Percentiles rank a stretch among this genome's conserved stretches.
These are phyloP conservation scores for Diversispora epigaea DNA, from an alignment of 192 early-diverging fungal genomes.

Conservation along the genomic window DNA sequence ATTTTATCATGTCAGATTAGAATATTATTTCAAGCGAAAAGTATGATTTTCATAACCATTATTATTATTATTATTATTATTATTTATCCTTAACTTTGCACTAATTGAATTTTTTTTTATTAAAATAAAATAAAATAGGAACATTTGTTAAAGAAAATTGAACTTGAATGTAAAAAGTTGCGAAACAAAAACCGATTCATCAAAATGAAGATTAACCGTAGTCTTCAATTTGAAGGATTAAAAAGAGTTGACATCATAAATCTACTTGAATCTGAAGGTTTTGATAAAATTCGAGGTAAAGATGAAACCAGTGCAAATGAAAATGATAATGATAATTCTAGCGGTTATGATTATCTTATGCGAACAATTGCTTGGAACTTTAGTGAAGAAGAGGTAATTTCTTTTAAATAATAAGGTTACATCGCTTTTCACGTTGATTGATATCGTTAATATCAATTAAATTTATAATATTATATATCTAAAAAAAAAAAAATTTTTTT, in stretches of 20 bases:
- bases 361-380: background rate
- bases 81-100: too few relatives aligned
- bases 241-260: slow-evolving; percentile 75
- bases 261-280: slow-evolving; percentile 69
- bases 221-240: slow-evolving; percentile 80
- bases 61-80: too few relatives aligned
- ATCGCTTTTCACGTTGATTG: background rate
- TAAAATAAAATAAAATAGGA: slow-evolving; percentile 1
- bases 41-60: too few relatives aligned
- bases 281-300: slow-evolving; percentile 46
- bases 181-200: slow-evolving; percentile 91
- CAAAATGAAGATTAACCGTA: slow-evolving; percentile 81
- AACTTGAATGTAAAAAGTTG: slow-evolving; percentile 63
- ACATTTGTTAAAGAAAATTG: slow-evolving; percentile 60
- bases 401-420: background rate
- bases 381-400: slow-evolving; percentile 11
- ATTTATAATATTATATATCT: too few relatives aligned
- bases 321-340: slow-evolving; percentile 40
- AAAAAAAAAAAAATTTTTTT: background rate
- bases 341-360: slow-evolving; percentile 22
- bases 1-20: slow-evolving; percentile 82
- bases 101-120: too few relatives aligned
- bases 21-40: slow-evolving; percentile 89
- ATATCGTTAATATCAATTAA: too few relatives aligned
- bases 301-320: slow-evolving; percentile 51